Conservation (phyloP, 306 rosid species). For the Morella rubra region DNA sequence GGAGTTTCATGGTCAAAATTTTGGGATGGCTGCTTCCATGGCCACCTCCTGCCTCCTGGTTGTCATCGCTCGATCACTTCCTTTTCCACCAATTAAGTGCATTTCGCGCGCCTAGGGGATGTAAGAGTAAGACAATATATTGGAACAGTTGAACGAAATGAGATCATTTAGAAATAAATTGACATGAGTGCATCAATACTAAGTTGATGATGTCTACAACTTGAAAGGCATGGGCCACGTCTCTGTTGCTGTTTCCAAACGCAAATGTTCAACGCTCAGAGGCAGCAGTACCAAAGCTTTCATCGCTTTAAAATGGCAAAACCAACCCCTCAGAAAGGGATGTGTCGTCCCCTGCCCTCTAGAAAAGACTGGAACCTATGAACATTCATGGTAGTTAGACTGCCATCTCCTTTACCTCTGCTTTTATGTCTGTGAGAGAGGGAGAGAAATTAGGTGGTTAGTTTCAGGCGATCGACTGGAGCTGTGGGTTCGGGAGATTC, state of each 20-base stretch:
- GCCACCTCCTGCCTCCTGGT: no score
- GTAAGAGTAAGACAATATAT: constrained; percentile 2
- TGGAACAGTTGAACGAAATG: constrained; percentile 17
- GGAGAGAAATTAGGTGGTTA: constrained; percentile 35
- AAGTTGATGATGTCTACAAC: constrained; percentile 47
- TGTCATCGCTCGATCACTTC: no score
- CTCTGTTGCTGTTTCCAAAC: constrained; percentile 31
- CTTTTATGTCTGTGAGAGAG: constrained; percentile 38
- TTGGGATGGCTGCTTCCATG: no score
- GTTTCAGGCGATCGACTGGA: constrained; percentile 36
- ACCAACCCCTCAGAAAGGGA: constrained; percentile 54
- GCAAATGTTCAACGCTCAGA: constrained; percentile 37
- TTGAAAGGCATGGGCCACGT: constrained; percentile 46
- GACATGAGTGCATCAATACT: constrained; percentile 26
- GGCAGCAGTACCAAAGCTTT: constrained; percentile 45
- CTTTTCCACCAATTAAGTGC: no score
- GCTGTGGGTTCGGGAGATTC: constrained; percentile 38
- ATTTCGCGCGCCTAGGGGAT: background rate
- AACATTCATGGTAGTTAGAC: constrained; percentile 56
- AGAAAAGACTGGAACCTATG: constrained; percentile 43
- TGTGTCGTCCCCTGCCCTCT: constrained; percentile 49
- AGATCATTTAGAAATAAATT: constrained; percentile 31
- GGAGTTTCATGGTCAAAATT: background rate
- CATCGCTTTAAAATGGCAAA: constrained; percentile 55
- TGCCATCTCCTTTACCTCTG: constrained; percentile 42